Base-by-base conservation (phyloP, 768 basidiomycete species). In the Boletus huronensis region DNA sequence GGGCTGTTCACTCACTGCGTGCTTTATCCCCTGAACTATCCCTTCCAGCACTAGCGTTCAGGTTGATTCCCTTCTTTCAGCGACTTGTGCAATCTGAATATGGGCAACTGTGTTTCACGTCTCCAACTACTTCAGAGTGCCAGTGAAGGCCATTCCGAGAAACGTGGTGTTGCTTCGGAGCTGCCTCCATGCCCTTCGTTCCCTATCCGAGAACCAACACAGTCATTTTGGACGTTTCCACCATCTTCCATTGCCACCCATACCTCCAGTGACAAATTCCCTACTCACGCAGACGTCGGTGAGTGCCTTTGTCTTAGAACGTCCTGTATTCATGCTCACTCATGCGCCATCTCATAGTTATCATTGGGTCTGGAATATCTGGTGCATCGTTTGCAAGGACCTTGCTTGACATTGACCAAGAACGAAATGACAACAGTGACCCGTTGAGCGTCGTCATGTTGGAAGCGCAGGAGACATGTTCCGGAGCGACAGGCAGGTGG, bases 171-270 rank as follows among this genome's bases (percentile, higher is more conserved):
- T 40, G 0, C 34, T 40, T 39, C 28, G 31, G 49, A 47, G 10
- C 38, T 25, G 17, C 36, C 38, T 26, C 16, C 55, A 3, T 58
- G 52, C 17, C 72, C 36, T 1, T 81, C 80, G 0, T 64, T 89
- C 10, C 88, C 89, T 13, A 69, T 79, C 2, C 64, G 72, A 2
- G 75, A 80, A 53, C 80, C 85, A 3, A 81, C 81, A 0, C 64
- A 69, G 16, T 76, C 89, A 0, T 88, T 84, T 63, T 91, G 88
- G 88, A 78, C 77, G 8, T 62, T 75, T 9, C 85, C 86, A 2
- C 71, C 74, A 0, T 76, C 83, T 0, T 64, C 75, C 16, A 76
- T 85, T 16, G 71, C 80, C 3, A 57, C 64, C 2, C 51, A 64
- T 25, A 34, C 21, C 36, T 67, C 60, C 6, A 57, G 57, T 34